Evolutionary conservation across 2,329 filamentous ascomycete species (phyloP), one percentile per base, ranked within the genome.

Genomic region (Sordariomycetes sp.): DNA sequence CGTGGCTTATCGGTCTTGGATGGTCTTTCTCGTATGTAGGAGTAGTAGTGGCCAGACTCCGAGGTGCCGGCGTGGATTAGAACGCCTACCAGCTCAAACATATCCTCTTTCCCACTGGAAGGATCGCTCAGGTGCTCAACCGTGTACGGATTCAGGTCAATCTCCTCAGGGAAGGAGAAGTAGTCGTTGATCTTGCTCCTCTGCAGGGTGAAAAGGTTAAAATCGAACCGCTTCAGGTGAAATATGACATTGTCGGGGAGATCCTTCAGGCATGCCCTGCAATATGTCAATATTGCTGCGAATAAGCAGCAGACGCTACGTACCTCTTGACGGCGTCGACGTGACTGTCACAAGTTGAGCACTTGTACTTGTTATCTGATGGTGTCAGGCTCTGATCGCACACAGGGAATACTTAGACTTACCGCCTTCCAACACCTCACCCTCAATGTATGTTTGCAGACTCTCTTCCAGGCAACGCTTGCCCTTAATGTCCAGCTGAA

Each of bases 351-450:
- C 92, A 98, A 5, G 77, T 82, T 20, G 87, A 88, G 59, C 92
- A 98, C 44, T 93, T 94, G 66, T 96, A 98, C 61, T 94, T 95
- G 64, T 98, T 96, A 48, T 94, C 87, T 81, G 44, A n/a, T 32
- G 10, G 8, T 14, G 37, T 49, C 21, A 47, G 38, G 14, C 25
- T 18, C 14, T 20, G 9, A 21, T 10, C 15, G 8, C 6, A 7
- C 16, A 12, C 12, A 20, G 19, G 21, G 12, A 15, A 31, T 15
- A 16, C 3, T 14, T 14, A 24, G 9, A 54, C 69, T 47, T 54
- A 75, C 79, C 79, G 44, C 93, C 92, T 66, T 94, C 86, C 82
- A 98, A 88, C 23, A 92, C 79, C 58, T 98, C 92, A 4, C 92
- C 92, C 51, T 93, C 85, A 10, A 96, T 87, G 53, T 94, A 96